These are phyloP conservation scores for Magnusiomyces sp. DNA, from an alignment of 1,139 yeast genomes.

Conservation along the genomic window DNA sequence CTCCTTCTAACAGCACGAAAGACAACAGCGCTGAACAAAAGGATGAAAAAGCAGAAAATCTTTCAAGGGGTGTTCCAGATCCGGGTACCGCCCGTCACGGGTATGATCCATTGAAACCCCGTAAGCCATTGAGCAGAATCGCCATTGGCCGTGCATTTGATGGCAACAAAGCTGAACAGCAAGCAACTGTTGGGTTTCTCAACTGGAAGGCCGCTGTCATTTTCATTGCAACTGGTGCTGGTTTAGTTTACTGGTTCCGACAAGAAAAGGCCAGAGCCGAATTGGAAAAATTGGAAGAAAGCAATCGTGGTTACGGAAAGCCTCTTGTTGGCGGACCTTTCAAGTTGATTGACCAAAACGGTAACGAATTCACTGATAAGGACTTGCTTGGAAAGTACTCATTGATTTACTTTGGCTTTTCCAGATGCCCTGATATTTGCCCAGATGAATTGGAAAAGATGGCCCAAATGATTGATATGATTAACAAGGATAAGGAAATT, in stretches of 20 bases:
- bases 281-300: conserved; percentile 67
- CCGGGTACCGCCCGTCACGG: conserved; percentile 25
- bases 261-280: conserved; percentile 66
- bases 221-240: conserved; percentile 61
- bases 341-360: conserved; percentile 58
- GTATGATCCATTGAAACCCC: conserved; percentile 27
- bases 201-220: conserved; percentile 81
- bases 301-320: conserved; percentile 80
- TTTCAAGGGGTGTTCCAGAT: conserved; percentile 15
- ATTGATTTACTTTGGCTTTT: conserved; percentile 84
- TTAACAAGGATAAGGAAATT: conserved; percentile 43
- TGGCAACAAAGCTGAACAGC: conserved; percentile 25
- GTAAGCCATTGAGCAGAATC: conserved; percentile 44
- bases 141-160: conserved; percentile 40
- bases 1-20: too few relatives aligned
- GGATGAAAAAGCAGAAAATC: background rate
- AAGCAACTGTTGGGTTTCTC: conserved; percentile 52
- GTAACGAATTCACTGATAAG: conserved; percentile 64
- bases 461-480: conserved; percentile 61
- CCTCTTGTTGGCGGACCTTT: conserved; percentile 93
- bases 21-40: too few relatives aligned
- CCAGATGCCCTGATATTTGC: conserved; percentile 96
- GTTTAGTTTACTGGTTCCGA: conserved; percentile 58
- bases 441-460: conserved; percentile 94
- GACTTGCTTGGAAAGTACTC: conserved; percentile 71